These are phyloP conservation scores for Geranium incanum DNA, from an alignment of 441 rosid species.

Conservation along the genomic window DNA sequence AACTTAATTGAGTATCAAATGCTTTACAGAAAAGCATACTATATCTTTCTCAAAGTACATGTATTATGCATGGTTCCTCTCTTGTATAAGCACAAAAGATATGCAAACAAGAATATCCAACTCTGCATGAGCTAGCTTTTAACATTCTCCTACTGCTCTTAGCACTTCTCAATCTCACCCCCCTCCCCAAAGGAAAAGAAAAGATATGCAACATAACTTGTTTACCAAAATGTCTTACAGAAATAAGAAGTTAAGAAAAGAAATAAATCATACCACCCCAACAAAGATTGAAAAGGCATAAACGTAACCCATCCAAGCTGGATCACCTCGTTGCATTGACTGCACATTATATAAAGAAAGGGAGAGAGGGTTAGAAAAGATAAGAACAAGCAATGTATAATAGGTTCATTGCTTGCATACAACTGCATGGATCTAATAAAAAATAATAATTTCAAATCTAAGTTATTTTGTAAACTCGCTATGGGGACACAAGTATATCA, in stretches of 20 bases:
- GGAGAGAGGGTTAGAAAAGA: slow-evolving; percentile 12
- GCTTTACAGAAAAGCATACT: background rate
- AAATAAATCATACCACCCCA: slow-evolving; percentile 75
- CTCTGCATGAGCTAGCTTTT: background rate
- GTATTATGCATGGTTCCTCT: slow-evolving; percentile 4
- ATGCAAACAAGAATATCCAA: background rate
- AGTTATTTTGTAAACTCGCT: background rate
- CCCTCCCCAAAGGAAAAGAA: slow-evolving; percentile 5
- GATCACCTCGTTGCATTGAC: slow-evolving; percentile 97
- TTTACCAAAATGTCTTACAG: background rate
- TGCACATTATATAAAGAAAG: slow-evolving; percentile 36
- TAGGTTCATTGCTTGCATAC: background rate
- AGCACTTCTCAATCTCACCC: background rate
- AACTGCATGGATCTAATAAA: background rate
- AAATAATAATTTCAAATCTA: background rate
- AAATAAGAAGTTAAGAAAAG: slow-evolving; percentile 6
- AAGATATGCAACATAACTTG: background rate
- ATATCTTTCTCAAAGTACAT: background rate
- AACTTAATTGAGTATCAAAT: background rate
- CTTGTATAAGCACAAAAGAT: background rate
- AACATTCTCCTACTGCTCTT: background rate
- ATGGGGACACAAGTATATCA: background rate
- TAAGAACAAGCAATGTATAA: slow-evolving; percentile 4
- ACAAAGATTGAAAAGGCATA: slow-evolving; percentile 79
- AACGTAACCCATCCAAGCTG: slow-evolving; percentile 91